Conservation (phyloP, 805 yeast genomes). For the Wickerhamiella bombiphila region DNA sequence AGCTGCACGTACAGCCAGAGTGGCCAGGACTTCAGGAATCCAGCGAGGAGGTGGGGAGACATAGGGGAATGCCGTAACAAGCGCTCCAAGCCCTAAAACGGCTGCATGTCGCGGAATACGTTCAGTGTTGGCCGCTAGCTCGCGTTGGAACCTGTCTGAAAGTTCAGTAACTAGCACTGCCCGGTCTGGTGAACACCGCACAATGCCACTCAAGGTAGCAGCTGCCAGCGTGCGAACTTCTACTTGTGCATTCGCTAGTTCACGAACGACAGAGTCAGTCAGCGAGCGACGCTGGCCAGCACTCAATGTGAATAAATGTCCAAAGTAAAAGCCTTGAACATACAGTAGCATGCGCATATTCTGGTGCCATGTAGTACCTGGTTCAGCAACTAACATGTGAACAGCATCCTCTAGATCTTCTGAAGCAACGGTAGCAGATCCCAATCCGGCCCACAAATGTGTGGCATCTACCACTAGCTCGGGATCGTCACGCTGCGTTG, state of each 20-base stretch:
- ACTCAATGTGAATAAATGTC: slow-evolving; percentile 44
- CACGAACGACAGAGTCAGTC: slow-evolving; percentile 35
- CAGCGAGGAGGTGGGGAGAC: slow-evolving; percentile 81
- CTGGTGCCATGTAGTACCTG: slow-evolving; percentile 36
- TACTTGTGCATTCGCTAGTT: slow-evolving; percentile 47
- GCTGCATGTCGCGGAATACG: slow-evolving; percentile 57
- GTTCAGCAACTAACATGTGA: slow-evolving; percentile 2
- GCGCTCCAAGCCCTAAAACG: slow-evolving; percentile 74
- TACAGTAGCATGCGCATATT: slow-evolving; percentile 51
- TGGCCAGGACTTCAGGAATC: slow-evolving; percentile 62
- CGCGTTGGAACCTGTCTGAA: slow-evolving; percentile 31
- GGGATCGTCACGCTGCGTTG: slow-evolving; percentile 65
- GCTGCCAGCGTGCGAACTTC: slow-evolving; percentile 69
- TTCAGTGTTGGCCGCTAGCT: slow-evolving; percentile 18
- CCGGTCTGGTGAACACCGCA: slow-evolving; percentile 44
- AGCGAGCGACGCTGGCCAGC: slow-evolving; percentile 34
- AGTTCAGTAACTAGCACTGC: slow-evolving; percentile 27
- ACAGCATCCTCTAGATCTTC: slow-evolving; percentile 30
- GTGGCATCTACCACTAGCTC: slow-evolving; percentile 35
- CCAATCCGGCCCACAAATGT: slow-evolving; percentile 31
- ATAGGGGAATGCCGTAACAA: slow-evolving; percentile 81
- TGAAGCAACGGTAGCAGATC: slow-evolving; percentile 33
- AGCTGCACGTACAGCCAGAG: slow-evolving; percentile 55
- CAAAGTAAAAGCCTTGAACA: slow-evolving; percentile 54
- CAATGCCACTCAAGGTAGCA: slow-evolving; percentile 59